Conservation (phyloP, 495 filamentous ascomycete genomes). For the Annulohypoxylon stygium region DNA sequence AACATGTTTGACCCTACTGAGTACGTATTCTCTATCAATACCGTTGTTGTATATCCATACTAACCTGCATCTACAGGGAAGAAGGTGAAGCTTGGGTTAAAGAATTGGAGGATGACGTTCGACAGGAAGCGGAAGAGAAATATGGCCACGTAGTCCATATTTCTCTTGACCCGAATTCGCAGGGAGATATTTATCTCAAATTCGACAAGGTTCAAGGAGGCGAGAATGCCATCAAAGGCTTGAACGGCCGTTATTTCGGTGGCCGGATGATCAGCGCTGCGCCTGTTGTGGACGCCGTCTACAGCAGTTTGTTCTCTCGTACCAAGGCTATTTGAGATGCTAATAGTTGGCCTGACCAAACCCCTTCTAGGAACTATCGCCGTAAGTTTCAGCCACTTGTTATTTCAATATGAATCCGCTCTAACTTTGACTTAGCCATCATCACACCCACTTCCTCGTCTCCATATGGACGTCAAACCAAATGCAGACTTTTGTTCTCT, state of each 20-base stretch:
- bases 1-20: slow-evolving; percentile 95
- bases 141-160: slow-evolving; percentile 99
- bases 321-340: slow-evolving; percentile 76
- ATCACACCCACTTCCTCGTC: slow-evolving; percentile 12
- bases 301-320: slow-evolving; percentile 95
- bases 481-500: not conserved
- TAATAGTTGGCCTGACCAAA: slow-evolving; percentile 62
- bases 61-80: slow-evolving; percentile 74
- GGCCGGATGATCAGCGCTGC: slow-evolving; percentile 90
- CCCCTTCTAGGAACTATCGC: slow-evolving; percentile 56
- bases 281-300: slow-evolving; percentile 97
- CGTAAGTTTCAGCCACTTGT: slow-evolving; percentile 39
- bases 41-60: slow-evolving; percentile 32
- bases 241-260: slow-evolving; percentile 97
- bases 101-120: slow-evolving; percentile 94
- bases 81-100: slow-evolving; percentile 90
- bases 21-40: slow-evolving; percentile 68
- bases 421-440: slow-evolving; percentile 25
- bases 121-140: slow-evolving; percentile 91
- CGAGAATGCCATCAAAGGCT: slow-evolving; percentile 95
- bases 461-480: slow-evolving; percentile 16
- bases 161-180: slow-evolving; percentile 89
- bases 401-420: not conserved
- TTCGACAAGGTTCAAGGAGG: slow-evolving; percentile 95
- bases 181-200: slow-evolving; percentile 98